Evolutionary conservation across 441 rosid genomes (phyloP), one percentile per base, ranked within the genome.

Genomic region (Adansonia madagascariensis): DNA sequence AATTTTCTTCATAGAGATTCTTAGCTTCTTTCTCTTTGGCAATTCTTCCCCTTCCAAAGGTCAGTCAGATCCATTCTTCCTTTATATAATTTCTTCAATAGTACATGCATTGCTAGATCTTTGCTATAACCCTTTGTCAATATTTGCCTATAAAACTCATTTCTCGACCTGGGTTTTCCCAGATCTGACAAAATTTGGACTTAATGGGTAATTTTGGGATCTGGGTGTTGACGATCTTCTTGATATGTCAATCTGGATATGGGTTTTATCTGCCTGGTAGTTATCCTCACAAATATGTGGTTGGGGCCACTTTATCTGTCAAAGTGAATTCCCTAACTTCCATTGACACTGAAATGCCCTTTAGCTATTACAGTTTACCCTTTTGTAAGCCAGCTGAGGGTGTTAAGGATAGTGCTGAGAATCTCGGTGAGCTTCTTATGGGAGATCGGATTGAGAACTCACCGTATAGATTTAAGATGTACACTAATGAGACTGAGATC

Each of bases 371-470:
- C 63, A 91, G 95, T 60, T 78, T 91, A 67, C 95, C 95, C 56
- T 91, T 91, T 56, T 91, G 93, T 72, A 75, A 81, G 69, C 95
- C 95, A 8, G 5, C 14, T 0, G 95, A 82, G 73, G 93, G 95
- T 59, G 86, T 91, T 43, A 91, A 88, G 76, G 95, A 91, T 82
- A 88, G 91, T 69, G 93, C 92, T 20, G 95, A 91, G 86, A 91
- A 91, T 79, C 91, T 91, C 0, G 95, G 93, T 46, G 93, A 91
- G 87, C 87, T 91, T 63, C 89, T 91, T 61, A 84, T 91, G 93
- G 95, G 95, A 27, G 93, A 91, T 80, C 86, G 95, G 74, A 91
- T 91, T 70, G 95, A 89, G 84, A 91, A 91, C 81, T 91, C 95
- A 0, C 95, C 95, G 0, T 89, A 87, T 73, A 85, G 49, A 84